phyloP scores from a whole-genome alignment of 106 monocot species.

The Iris macrosiphon region DNA sequence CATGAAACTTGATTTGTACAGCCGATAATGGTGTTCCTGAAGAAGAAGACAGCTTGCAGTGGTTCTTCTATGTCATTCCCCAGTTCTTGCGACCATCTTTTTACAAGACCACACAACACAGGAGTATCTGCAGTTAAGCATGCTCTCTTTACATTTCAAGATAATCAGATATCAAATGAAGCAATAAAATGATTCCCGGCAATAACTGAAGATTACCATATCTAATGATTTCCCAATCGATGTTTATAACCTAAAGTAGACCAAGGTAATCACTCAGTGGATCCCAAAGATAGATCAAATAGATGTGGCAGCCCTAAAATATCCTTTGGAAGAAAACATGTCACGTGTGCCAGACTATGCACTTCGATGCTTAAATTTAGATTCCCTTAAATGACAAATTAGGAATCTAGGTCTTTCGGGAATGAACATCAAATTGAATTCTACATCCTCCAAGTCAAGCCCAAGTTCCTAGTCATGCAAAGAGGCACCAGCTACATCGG shows the following conservation, averaged over 20 bases:
- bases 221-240: not conserved
- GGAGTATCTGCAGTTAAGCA: conserved; percentile 34
- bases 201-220: not conserved
- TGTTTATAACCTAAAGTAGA: not conserved
- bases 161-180: not conserved
- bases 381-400: too few species aligned
- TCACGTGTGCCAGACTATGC: too few species aligned
- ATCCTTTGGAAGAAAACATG: too few species aligned
- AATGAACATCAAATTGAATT: not conserved
- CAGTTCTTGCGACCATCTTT: conserved; percentile 75
- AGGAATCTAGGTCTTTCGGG: too few species aligned
- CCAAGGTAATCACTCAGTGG: not conserved
- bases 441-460: not conserved
- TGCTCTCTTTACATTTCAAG: not conserved
- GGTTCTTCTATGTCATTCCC: conserved; percentile 35
- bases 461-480: not conserved
- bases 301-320: too few species aligned
- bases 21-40: conserved; percentile 38
- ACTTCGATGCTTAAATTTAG: too few species aligned
- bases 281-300: too few species aligned
- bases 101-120: conserved; percentile 53
- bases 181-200: not conserved
- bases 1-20: conserved; percentile 54
- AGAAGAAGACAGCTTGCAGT: conserved; percentile 41
- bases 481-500: not conserved